Evolutionary conservation across 2,329 filamentous ascomycete genomes (phyloP), one percentile per base, ranked within the genome.

Genomic region (Neospermospora avenae): DNA sequence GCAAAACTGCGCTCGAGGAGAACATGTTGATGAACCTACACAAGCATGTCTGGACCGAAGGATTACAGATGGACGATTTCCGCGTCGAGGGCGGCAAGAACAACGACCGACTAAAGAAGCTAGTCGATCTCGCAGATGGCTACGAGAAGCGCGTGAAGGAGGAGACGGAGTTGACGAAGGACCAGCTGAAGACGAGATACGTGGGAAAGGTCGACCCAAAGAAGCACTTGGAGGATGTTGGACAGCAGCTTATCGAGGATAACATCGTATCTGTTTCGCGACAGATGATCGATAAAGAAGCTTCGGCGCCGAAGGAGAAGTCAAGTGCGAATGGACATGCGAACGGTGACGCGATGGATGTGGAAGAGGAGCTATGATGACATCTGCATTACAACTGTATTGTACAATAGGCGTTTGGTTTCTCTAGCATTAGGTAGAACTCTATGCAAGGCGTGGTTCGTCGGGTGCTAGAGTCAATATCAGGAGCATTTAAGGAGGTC

Each of bases 11-110:
- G 0, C 81, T 99, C 54, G 95, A 99, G 76, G 96, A 99, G 81
- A 98, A 96, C 77, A 99, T 99, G 95, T 78, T 99, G 71, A 99
- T 99, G 96, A 99, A 99, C 75, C 80, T 99, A 67, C 95, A 99
- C 84, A 99, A 99, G 82, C 95, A 98, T 69, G 93, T 97, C 46
- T 99, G 95, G 95, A 99, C 96, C 0, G 95, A 99, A 76, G 95
- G 93, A 4, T 77, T 99, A 66, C 86, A 96, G 74, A 98, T 99
- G 92, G 90, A 93, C 63, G 93, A 98, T 76, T 99, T 99, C 82
- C 84, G 87, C 66, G 80, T 85, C 59, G 93, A 98, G 74, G 91
- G 87, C 58, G 81, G 86, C 66, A 86, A 89, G 74, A 99, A 96
- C 74, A 90, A 93, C 74, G 93, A 96, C 58, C 85, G 88, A 65